Conservation (phyloP, 257 asterid species). For the Scutellaria barbata region DNA sequence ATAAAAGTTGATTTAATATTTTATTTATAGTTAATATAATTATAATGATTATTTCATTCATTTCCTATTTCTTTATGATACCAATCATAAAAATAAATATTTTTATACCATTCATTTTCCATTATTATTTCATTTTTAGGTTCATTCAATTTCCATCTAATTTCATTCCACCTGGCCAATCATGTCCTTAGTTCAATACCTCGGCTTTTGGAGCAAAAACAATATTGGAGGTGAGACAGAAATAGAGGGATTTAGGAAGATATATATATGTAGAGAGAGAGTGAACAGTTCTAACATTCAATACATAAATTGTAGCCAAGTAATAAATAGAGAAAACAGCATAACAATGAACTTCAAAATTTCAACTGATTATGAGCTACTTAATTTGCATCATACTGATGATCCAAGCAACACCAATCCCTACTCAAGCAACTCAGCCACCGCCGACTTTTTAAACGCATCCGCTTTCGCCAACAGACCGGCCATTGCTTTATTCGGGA, state of each 20-base stretch:
- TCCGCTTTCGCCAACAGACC: conserved; percentile 50
- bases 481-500: conserved; percentile 47
- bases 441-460: conserved; percentile 52
- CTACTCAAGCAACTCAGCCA: conserved; percentile 61
- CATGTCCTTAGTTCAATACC: no score
- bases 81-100: no score
- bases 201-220: no score
- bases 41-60: no score
- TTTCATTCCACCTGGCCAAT: no score
- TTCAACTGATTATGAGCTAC: not conserved
- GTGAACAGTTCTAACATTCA: not conserved
- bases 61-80: no score
- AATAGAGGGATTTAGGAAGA: not conserved
- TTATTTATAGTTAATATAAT: no score
- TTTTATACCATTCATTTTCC: no score
- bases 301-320: not conserved
- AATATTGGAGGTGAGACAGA: not conserved
- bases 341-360: not conserved
- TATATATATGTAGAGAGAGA: not conserved
- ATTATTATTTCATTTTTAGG: no score
- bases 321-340: not conserved
- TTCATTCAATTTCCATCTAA: no score
- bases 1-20: no score
- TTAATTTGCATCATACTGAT: not conserved
- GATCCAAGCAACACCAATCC: conserved; percentile 13